Evolutionary conservation across 1,284 basidiomycete genomes (phyloP).

Genomic region (Sporisorium sorghi): DNA sequence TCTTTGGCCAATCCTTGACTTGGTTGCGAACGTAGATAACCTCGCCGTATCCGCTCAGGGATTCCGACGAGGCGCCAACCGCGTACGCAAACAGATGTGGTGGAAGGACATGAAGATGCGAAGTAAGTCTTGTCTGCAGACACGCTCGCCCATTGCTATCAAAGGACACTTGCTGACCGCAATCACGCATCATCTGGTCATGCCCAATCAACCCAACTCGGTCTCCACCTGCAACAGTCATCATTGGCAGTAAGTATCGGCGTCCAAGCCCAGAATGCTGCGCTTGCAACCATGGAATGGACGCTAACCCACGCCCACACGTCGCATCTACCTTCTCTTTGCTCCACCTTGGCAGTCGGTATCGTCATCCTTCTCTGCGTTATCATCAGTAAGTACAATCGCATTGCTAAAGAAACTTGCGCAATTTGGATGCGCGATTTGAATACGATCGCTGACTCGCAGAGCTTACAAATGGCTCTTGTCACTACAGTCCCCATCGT

Average conservation of each 20-base stretch:
- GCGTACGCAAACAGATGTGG: constrained; percentile 92
- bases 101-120: constrained; percentile 66
- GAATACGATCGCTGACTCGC: not conserved
- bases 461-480: not conserved
- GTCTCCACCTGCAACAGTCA: constrained; percentile 18
- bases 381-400: constrained; percentile 64
- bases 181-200: not conserved
- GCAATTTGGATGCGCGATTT: not conserved
- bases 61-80: constrained; percentile 95
- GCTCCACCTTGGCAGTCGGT: constrained; percentile 39
- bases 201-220: not conserved
- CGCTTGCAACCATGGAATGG: not conserved
- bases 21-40: constrained; percentile 79
- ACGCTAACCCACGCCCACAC: not conserved
- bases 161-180: constrained; percentile 3
- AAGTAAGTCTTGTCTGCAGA: constrained; percentile 30
- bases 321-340: not conserved
- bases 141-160: not conserved
- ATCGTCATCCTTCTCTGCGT: constrained; percentile 67
- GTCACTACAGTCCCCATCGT: constrained; percentile 53
- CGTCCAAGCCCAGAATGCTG: not conserved
- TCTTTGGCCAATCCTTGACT: not conserved
- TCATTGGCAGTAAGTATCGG: constrained; percentile 37
- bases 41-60: constrained; percentile 98
- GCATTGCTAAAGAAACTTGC: not conserved